Evolutionary conservation across 2,329 filamentous ascomycete genomes (phyloP), one percentile per base, ranked within the genome.

Genomic region (Clarireedia paspali): DNA sequence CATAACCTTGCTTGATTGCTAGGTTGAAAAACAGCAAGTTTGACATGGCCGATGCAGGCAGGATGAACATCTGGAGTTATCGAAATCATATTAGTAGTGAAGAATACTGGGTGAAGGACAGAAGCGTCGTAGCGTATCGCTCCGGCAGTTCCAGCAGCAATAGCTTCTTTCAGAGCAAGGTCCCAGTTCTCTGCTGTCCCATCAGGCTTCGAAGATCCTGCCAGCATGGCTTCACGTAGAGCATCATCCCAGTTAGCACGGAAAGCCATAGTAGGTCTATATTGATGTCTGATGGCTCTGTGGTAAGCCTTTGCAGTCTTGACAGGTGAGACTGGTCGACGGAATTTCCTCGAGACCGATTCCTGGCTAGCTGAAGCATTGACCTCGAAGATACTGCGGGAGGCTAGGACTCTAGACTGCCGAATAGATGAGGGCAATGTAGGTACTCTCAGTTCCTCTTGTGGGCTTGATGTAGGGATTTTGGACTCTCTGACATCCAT

Each of bases 371-470:
- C 57, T 5, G 12, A 39, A 0, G 7, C 15, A n/a, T n/a, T 60
- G 12, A 62, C 47, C 45, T 67, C 65, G 40, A 58, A 67, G 4
- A 66, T 30, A 51, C 65, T 61, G 23, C 62, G 55, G 9, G 63
- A 63, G 5, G 62, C 60, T 6, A 67, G 50, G 5, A 66, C 60
- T 53, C 56, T 62, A 17, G 63, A 67, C 48, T 68, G 62, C 50
- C 65, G 53, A 5, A 66, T 23, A 15, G 62, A 51, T 23, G 58
- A 42, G 17, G 56, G 24, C 62, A 36, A 10, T 47, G 24, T 44
- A 55, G 30, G 30, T 34, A 34, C 12, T 34, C 30, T 34, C 5
- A 12, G 30, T 12, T 34, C 9, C 30, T 34, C 30, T 34, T 2
- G 3, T 4, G 30, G 30, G 9, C 30, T 34, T 12, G 57, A 26